phyloP scores from a whole-genome alignment of 176 grass and related monocot species.

The Urochloa ruziziensis region DNA sequence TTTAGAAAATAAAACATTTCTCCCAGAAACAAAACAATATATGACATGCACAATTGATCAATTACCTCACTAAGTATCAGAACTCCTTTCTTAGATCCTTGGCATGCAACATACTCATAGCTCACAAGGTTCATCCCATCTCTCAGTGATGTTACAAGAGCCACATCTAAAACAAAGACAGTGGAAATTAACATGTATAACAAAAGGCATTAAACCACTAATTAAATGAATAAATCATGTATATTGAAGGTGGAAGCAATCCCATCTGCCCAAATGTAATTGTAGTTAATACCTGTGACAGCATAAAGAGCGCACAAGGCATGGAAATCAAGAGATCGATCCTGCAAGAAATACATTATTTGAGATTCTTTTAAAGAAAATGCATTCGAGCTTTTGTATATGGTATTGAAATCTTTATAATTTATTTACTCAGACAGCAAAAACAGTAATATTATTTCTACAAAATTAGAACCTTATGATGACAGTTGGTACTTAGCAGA shows the following conservation, averaged over 20 bases:
- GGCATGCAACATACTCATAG: conserved; percentile 99
- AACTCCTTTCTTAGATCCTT: conserved; percentile 94
- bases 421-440: neutral
- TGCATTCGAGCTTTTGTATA: neutral
- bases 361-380: conserved; percentile 10
- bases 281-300: conserved; percentile 68
- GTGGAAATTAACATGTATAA: conserved; percentile 23
- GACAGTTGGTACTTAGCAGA: neutral
- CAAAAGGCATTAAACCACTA: conserved; percentile 3
- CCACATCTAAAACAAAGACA: conserved; percentile 69
- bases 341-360: conserved; percentile 57
- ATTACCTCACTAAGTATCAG: conserved; percentile 95
- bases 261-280: neutral
- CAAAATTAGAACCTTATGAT: neutral
- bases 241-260: neutral
- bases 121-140: conserved; percentile 99
- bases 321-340: conserved; percentile 94
- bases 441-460: neutral
- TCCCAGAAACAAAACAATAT: neutral
- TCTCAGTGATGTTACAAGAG: conserved; percentile 96
- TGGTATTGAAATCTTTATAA: neutral
- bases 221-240: neutral
- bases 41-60: neutral
- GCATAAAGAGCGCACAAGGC: conserved; percentile 95
- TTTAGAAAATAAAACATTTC: neutral